These are phyloP conservation scores for Goffeauzyma gilvescens DNA, from an alignment of 768 basidiomycete species.

Conservation along the genomic window DNA sequence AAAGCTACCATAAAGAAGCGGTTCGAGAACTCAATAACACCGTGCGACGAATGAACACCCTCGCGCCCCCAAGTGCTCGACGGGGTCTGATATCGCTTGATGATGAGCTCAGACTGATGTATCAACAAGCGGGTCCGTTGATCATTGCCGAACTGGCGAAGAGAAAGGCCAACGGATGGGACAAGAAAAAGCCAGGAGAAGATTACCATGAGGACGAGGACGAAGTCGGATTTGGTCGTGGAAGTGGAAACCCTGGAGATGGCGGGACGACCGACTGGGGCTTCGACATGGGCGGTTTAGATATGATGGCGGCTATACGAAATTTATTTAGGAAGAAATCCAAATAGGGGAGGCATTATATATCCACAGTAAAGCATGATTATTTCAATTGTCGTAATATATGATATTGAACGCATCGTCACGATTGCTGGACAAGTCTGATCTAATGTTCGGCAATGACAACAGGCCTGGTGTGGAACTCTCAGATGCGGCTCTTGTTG, in stretches of 20 bases:
- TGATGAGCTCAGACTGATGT: conserved; percentile 38
- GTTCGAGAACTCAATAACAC: conserved; percentile 53
- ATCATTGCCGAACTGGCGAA: conserved; percentile 8
- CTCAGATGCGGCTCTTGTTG: too few species aligned
- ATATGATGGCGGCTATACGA: conserved; percentile 3
- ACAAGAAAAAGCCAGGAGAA: conserved; percentile 2
- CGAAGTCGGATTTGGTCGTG: neutral
- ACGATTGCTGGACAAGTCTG: too few species aligned
- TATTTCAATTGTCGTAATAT: too few species aligned
- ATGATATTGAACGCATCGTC: too few species aligned
- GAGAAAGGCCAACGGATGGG: conserved; percentile 4
- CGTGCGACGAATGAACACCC: conserved; percentile 58
- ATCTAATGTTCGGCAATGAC: too few species aligned
- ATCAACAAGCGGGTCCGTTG: conserved; percentile 5
- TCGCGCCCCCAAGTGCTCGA: conserved; percentile 62
- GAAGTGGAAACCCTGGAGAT: neutral
- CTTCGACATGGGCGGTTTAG: conserved; percentile 3
- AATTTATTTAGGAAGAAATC: conserved; percentile 3
- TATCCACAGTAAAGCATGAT: too few species aligned
- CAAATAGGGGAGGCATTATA: too few species aligned
- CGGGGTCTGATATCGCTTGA: conserved; percentile 42
- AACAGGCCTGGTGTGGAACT: too few species aligned
- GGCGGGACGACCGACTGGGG: neutral
- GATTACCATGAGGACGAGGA: neutral
- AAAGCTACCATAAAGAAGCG: conserved; percentile 39